A percentile compares a stretch with the other conserved stretches of the same genome.
These are phyloP conservation scores for Ascochyta lentis DNA, from an alignment of 2,329 filamentous ascomycete species.

Conservation along the genomic window DNA sequence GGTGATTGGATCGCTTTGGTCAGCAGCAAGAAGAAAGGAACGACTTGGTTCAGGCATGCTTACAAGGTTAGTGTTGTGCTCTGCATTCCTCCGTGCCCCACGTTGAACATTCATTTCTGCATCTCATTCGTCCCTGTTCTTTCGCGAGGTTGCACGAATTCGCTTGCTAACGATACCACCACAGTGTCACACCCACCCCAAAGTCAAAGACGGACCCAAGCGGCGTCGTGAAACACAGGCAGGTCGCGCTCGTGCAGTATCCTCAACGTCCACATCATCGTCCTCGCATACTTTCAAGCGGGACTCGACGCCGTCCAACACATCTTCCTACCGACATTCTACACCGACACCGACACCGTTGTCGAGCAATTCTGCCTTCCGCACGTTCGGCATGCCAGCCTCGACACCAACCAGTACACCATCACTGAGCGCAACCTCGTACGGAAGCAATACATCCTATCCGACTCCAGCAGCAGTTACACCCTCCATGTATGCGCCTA, in stretches of 20 bases:
- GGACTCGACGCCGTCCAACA: constrained; percentile 31
- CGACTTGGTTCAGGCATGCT: constrained; percentile 87
- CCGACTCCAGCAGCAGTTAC: constrained; percentile 36
- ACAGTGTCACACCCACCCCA: constrained; percentile 53
- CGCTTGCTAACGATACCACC: constrained; percentile 30
- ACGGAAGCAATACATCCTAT: constrained; percentile 32
- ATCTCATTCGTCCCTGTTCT: constrained; percentile 6
- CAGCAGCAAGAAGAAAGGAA: constrained; percentile 90
- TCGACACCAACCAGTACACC: constrained; percentile 32
- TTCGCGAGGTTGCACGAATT: constrained; percentile 17
- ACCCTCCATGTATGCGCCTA: constrained; percentile 10
- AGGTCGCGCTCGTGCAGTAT: constrained; percentile 45
- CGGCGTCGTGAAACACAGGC: constrained; percentile 50
- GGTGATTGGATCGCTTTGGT: constrained; percentile 82
- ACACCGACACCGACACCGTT: constrained; percentile 41
- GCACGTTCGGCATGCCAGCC: constrained; percentile 34
- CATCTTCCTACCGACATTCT: constrained; percentile 37
- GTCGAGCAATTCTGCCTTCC: constrained; percentile 31
- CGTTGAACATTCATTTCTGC: constrained; percentile 7
- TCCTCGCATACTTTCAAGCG: constrained; percentile 45
- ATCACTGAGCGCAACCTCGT: constrained; percentile 26
- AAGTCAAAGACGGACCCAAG: constrained; percentile 53
- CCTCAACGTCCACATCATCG: constrained; percentile 43
- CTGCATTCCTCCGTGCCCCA: constrained; percentile 16
- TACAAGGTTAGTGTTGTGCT: constrained; percentile 70